Percentiles rank a stretch among this genome's conserved stretches.
These are phyloP conservation scores for Wickerhamiella kazuoi DNA, from an alignment of 805 yeast species.

Conservation along the genomic window DNA sequence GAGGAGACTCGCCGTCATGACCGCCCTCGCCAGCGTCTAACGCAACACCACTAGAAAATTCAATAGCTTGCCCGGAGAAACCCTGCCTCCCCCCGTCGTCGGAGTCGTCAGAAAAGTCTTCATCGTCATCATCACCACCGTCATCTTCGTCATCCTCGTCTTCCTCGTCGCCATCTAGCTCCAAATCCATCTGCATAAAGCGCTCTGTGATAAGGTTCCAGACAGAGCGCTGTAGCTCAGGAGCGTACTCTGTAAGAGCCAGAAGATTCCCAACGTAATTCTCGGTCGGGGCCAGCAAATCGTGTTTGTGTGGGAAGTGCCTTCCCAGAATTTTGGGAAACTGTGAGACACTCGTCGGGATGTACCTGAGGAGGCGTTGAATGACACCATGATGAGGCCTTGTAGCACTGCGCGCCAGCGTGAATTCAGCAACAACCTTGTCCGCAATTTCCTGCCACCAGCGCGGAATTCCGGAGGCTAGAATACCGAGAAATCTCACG, in stretches of 20 bases:
- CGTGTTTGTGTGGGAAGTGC: conserved; percentile 67
- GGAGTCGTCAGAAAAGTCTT: conserved; percentile 20
- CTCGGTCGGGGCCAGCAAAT: conserved; percentile 24
- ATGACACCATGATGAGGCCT: conserved; percentile 48
- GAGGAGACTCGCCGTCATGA: conserved; percentile 19
- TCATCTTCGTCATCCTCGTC: conserved; percentile 23
- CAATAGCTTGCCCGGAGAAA: not conserved
- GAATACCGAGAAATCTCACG: conserved; percentile 53
- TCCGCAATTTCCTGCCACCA: conserved; percentile 77
- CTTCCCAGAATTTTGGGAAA: conserved; percentile 40
- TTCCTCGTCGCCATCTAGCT: conserved; percentile 62
- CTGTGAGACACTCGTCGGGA: conserved; percentile 64
- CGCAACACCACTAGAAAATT: conserved; percentile 16
- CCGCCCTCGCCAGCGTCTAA: conserved; percentile 17
- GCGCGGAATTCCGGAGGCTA: conserved; percentile 73
- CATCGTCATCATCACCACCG: conserved; percentile 19
- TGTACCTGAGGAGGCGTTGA: conserved; percentile 43
- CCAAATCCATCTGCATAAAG: conserved; percentile 77
- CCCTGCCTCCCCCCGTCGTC: conserved; percentile 16
- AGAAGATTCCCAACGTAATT: conserved; percentile 52
- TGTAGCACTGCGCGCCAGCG: conserved; percentile 15
- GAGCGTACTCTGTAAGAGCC: conserved; percentile 44
- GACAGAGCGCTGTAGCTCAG: conserved; percentile 51
- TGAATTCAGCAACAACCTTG: conserved; percentile 48
- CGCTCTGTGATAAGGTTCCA: conserved; percentile 73